Conservation (phyloP, 441 rosid species). For the Corymbia citriodora region DNA sequence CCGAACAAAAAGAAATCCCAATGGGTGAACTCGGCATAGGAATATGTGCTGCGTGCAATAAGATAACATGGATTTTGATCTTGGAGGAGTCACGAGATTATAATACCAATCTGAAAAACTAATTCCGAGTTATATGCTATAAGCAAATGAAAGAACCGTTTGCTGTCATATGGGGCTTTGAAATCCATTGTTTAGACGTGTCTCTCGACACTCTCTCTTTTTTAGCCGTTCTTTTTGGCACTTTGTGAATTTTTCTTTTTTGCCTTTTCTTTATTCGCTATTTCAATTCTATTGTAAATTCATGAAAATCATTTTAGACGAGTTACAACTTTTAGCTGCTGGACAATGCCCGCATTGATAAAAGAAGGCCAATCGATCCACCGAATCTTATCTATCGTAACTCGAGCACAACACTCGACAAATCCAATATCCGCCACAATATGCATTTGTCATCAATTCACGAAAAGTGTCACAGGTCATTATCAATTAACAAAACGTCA, state of each 20-base stretch:
- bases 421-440: not conserved
- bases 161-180: too few relatives aligned
- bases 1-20: not conserved
- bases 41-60: rapidly evolving
- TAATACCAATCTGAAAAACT: too few relatives aligned
- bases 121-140: too few relatives aligned
- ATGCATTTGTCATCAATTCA: not conserved
- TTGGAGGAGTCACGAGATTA: rapidly evolving
- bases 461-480: not conserved
- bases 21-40: not conserved
- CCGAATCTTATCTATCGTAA: rapidly evolving
- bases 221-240: not conserved
- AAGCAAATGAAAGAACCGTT: too few relatives aligned
- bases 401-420: not conserved
- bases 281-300: not conserved
- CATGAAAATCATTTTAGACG: not conserved
- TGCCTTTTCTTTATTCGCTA: too few relatives aligned
- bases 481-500: not conserved
- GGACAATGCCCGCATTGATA: rapidly evolving
- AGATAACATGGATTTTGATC: too few relatives aligned
- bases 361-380: not conserved
- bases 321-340: too few relatives aligned
- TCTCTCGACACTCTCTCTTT: not conserved
- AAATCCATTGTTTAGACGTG: not conserved
- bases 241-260: rapidly evolving